Evolutionary conservation across 352 stramenopile genomes (phyloP), one percentile per base, ranked within the genome.

Genomic region (Proteromonas lacertae): DNA sequence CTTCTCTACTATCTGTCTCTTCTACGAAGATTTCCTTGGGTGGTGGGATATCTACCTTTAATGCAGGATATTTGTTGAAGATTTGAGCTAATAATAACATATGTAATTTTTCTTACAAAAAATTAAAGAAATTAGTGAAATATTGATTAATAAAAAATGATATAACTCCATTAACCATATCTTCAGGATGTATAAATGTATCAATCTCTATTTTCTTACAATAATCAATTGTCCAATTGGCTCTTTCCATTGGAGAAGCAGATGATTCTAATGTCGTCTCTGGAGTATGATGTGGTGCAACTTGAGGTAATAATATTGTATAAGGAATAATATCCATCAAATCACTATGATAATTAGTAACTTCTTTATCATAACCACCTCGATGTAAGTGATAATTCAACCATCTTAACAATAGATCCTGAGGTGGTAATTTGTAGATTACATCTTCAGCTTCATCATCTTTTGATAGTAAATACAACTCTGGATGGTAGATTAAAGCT

Each of bases 401-500:
- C 72, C 72, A 88, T 28, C 72, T 65, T 36, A 88, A 48, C 35
- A 88, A 40, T 32, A 86, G 86, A 31, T 74, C 58, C 35, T 88
- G 71, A 0, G 70, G 68, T 18, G 63, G 66, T 2, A 88, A 55
- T 48, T 76, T 69, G 54, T 84, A 70, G 18, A 88, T 74, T 33
- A 55, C 59, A 32, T 79, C 62, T 10, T 84, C 52, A 25, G 59
- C 65, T 43, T 88, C 72, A n/a, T 29, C 47, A 19, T 57, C 45
- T 18, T 50, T 26, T 19, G 54, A 19, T 20, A 57, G 45, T 19
- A 35, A 24, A 46, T 82, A 67, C 0, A 88, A 49, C 46, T 86
- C 70, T 0, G 72, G 72, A 48, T 75, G 65, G 41, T 79, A 75
- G 51, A 80, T 84, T 36, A 88, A 46, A 46, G 76, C 76, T 46